phyloP scores from a whole-genome alignment of 495 filamentous ascomycete genomes.

The Hapsidospora chrysogenum region DNA sequence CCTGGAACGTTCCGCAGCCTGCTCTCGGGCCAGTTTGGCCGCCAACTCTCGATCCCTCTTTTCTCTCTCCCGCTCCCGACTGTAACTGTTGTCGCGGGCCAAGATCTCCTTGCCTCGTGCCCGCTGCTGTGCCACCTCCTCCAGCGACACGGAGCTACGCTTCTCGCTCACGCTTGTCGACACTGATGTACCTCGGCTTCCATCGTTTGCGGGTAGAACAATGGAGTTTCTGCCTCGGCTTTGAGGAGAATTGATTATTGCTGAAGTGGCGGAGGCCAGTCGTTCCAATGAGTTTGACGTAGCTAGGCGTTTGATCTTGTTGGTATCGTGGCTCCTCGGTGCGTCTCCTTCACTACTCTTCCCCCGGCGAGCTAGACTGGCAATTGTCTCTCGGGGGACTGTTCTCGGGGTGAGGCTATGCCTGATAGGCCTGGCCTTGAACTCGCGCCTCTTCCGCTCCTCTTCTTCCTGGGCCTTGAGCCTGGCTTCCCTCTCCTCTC shows the following conservation, averaged over 20 bases:
- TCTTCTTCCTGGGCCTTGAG: constrained; percentile 42
- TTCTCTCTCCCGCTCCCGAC: constrained; percentile 31
- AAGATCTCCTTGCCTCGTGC: constrained; percentile 44
- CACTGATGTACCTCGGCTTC: constrained; percentile 19
- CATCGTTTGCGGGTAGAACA: too few species aligned
- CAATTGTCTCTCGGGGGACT: constrained; percentile 32
- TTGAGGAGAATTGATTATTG: too few species aligned
- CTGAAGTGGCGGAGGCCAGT: too few species aligned
- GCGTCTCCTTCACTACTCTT: constrained; percentile 8
- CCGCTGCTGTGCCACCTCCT: constrained; percentile 32
- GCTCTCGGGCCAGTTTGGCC: constrained; percentile 38
- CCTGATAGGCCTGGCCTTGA: constrained; percentile 48
- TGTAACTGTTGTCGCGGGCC: constrained; percentile 33
- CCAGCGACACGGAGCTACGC: constrained; percentile 26
- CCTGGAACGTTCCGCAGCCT: constrained; percentile 49
- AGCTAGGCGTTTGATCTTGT: background rate
- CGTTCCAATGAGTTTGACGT: too few species aligned
- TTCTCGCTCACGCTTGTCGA: constrained; percentile 22
- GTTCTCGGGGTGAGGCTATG: constrained; percentile 18
- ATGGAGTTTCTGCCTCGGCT: too few species aligned
- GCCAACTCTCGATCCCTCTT: constrained; percentile 38
- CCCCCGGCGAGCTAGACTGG: constrained; percentile 40
- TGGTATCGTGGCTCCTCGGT: too few species aligned
- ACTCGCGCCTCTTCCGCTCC: constrained; percentile 36
- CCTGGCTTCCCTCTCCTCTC: constrained; percentile 48